A percentile compares a stretch with the other conserved stretches of the same genome.
These are phyloP conservation scores for Aspergillus pseudoviridinutans DNA, from an alignment of 2,329 filamentous ascomycete species.

Conservation along the genomic window DNA sequence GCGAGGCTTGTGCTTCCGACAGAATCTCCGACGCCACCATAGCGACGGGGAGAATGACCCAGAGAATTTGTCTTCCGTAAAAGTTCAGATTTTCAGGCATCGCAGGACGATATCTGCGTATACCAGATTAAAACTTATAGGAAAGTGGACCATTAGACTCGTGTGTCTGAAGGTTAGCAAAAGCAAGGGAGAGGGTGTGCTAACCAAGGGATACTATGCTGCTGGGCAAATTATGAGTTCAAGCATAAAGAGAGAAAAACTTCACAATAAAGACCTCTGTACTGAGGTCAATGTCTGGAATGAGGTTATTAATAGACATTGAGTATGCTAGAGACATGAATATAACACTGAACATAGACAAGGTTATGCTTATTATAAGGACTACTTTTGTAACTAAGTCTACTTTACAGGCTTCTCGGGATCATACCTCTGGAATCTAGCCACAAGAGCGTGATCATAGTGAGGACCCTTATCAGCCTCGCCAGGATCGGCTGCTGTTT, in stretches of 20 bases:
- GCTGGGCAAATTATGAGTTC: conserved; percentile 36
- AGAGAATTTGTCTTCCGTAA: neutral
- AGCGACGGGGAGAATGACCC: neutral
- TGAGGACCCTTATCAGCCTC: neutral
- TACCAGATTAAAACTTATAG: neutral
- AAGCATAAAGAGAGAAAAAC: conserved; percentile 36
- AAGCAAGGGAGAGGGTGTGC: conserved; percentile 5
- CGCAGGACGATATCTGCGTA: neutral
- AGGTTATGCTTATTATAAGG: conserved; percentile 19
- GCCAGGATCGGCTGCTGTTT: neutral
- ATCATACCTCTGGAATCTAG: conserved; percentile 29
- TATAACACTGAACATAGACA: conserved; percentile 25
- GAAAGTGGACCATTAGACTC: conserved; percentile 34
- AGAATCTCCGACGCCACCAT: conserved; percentile 34
- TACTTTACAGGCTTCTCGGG: conserved; percentile 26
- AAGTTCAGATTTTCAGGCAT: neutral
- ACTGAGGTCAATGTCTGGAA: conserved; percentile 24
- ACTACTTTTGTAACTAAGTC: conserved; percentile 23
- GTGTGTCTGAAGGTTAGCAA: neutral
- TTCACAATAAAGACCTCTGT: conserved; percentile 26
- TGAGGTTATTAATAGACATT: conserved; percentile 20
- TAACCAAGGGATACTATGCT: conserved; percentile 30
- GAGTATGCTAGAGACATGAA: conserved; percentile 30
- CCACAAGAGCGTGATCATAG: conserved; percentile 32
- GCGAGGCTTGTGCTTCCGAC: conserved; percentile 50